Base-by-base conservation (phyloP, 2,329 filamentous ascomycete genomes). In the Paecilomyces sp. region DNA sequence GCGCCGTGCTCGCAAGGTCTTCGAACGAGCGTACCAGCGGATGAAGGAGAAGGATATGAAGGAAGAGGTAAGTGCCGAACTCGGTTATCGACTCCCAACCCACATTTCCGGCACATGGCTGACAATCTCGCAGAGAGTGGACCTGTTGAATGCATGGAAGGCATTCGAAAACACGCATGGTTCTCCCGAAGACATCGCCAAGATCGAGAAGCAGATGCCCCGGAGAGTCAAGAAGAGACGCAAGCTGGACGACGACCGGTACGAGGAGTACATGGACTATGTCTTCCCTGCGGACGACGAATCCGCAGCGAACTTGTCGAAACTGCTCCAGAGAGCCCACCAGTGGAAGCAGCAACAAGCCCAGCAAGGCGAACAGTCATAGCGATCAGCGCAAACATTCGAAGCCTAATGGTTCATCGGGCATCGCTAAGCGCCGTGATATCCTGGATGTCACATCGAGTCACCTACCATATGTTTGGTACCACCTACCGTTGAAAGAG, bases 211-310 rank as follows among this genome's bases (percentile, higher is more conserved):
- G 73, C 91, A 96, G 80, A 96, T 97, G 92, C 94, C 94, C 34
- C 85, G 92, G 65, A 88, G 88, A 77, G 90, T 91, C 70, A 97
- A 96, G 87, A 93, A 94, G 82, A 84, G 91, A 70, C 88, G 94
- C 75, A 91, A 87, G 83, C 77, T 96, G 74, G 92, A 96, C 72
- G 93, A 97, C 76, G 92, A 94, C 73, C 88, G 86, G 41, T 97
- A 91, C 79, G 92, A 99, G 81, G 94, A 99, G 79, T 97, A 96
- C 75, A 85, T 94, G 77, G 94, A 97, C 74, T 97, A 96, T 69
- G 85, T 99, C 34, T 99, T 99, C 85, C 94, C 94, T 0, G 92
- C 91, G 3, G 94, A 97, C 78, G 92, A 97, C 74, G 86, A 91
- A 77, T 88, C 91, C 71, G 88, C 89, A 59, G 89, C 89, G 66